Conservation (phyloP, 2,329 filamentous ascomycete species). For the Paracoccidioides lutzii region DNA sequence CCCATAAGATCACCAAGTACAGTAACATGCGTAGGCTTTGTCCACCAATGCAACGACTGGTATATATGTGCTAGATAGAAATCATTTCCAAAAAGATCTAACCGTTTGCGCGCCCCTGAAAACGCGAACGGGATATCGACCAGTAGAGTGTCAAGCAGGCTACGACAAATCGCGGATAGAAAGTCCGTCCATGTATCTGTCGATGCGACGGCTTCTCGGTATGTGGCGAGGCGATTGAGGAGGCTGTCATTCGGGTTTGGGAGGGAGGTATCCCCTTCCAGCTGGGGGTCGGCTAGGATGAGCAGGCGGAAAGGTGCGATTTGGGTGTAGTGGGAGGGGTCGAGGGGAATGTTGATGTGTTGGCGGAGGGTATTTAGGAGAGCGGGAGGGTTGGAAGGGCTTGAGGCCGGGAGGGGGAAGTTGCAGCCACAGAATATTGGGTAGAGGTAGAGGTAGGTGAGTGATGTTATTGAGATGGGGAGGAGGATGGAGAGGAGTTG, state of each 20-base stretch:
- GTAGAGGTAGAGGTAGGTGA: slow-evolving; percentile 75
- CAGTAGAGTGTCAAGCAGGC: slow-evolving; percentile 34
- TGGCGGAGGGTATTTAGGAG: slow-evolving; percentile 26
- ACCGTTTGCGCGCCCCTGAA: slow-evolving; percentile 57
- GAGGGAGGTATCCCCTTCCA: slow-evolving; percentile 83
- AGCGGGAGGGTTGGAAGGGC: slow-evolving; percentile 10
- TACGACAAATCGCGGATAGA: slow-evolving; percentile 11
- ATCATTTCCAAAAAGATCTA: slow-evolving; percentile 90
- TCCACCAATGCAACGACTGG: slow-evolving; percentile 70
- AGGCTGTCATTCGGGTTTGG: slow-evolving; percentile 39
- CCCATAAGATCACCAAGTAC: slow-evolving; percentile 86
- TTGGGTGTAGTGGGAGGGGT: slow-evolving; percentile 13
- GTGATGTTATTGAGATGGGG: slow-evolving; percentile 56
- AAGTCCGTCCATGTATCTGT: slow-evolving; percentile 5
- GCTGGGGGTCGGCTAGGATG: slow-evolving; percentile 78
- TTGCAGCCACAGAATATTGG: slow-evolving; percentile 67
- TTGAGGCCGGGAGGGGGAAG: slow-evolving; percentile 46
- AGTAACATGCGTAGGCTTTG: slow-evolving; percentile 69
- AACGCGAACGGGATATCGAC: slow-evolving; percentile 58
- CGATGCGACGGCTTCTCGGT: slow-evolving; percentile 20
- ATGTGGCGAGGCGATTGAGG: slow-evolving; percentile 28
- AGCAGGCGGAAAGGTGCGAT: slow-evolving; percentile 72
- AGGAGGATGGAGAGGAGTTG: slow-evolving; percentile 39
- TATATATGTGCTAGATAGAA: slow-evolving; percentile 91
- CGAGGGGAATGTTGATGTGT: slow-evolving; percentile 18